These are phyloP conservation scores for Neofusicoccum laricinum DNA, from an alignment of 2,329 filamentous ascomycete species.

Conservation along the genomic window DNA sequence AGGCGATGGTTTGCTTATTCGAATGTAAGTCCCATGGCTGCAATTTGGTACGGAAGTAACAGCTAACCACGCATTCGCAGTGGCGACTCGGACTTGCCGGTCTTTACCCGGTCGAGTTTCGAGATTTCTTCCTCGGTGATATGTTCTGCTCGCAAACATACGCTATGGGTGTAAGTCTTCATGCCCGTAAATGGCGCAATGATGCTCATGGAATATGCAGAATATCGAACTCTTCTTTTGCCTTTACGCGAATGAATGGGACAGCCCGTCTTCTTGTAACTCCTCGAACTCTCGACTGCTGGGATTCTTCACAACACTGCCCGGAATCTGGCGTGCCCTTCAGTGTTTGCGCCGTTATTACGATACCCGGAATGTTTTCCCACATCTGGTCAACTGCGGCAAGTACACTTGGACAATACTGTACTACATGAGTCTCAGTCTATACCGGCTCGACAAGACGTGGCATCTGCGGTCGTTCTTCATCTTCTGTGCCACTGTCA, in stretches of 20 bases:
- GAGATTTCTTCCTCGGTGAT: conserved; percentile 95
- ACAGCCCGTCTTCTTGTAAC: conserved; percentile 73
- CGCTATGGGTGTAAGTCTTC: conserved; percentile 68
- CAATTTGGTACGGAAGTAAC: not conserved
- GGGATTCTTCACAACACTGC: conserved; percentile 80
- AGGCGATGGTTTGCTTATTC: conserved; percentile 85
- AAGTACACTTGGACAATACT: conserved; percentile 87
- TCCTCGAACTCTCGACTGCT: conserved; percentile 78
- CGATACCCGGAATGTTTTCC: conserved; percentile 84
- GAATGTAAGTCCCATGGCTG: conserved; percentile 58
- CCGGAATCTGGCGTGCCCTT: conserved; percentile 83
- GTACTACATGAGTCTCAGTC: conserved; percentile 72
- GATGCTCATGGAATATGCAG: conserved; percentile 42
- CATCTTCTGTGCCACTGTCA: conserved; percentile 76
- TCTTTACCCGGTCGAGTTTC: conserved; percentile 89
- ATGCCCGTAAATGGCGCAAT: not conserved
- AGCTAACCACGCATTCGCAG: conserved; percentile 49
- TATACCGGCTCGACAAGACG: conserved; percentile 73
- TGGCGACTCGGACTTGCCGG: conserved; percentile 84
- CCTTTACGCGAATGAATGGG: conserved; percentile 78
- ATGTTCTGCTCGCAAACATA: conserved; percentile 98
- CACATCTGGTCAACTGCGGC: conserved; percentile 85
- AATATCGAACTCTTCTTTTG: conserved; percentile 95
- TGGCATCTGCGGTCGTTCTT: conserved; percentile 66
- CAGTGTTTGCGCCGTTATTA: conserved; percentile 88